These are phyloP conservation scores for Euphorbia tirucalli DNA, from an alignment of 345 rosid species.

Conservation along the genomic window DNA sequence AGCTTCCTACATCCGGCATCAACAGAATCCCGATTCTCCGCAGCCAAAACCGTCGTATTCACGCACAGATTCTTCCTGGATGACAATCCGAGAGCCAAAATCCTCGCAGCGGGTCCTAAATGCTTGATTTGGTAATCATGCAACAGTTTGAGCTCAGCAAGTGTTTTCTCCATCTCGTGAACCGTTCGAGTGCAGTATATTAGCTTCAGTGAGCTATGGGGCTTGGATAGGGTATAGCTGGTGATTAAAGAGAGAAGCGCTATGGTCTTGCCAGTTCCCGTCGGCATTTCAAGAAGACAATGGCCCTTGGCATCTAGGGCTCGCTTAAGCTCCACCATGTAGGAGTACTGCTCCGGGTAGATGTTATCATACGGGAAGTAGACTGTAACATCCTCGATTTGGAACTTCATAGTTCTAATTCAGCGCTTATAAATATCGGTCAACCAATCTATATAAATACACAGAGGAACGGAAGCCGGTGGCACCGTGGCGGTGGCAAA, in stretches of 20 bases:
- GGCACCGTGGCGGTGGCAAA: too few relatives aligned
- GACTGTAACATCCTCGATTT: slow-evolving; percentile 76
- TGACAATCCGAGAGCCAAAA: slow-evolving; percentile 76
- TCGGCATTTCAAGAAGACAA: slow-evolving; percentile 99
- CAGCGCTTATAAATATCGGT: too few relatives aligned
- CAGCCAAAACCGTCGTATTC: slow-evolving; percentile 64
- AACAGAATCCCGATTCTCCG: slow-evolving; percentile 92
- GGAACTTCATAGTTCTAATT: slow-evolving; percentile 62
- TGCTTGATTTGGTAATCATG: slow-evolving; percentile 69
- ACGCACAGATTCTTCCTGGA: slow-evolving; percentile 93
- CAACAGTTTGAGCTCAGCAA: slow-evolving; percentile 73
- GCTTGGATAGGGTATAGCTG: slow-evolving; percentile 72
- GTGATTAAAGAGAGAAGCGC: slow-evolving; percentile 92
- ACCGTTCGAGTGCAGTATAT: slow-evolving; percentile 96
- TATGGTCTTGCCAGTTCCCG: slow-evolving; percentile 96
- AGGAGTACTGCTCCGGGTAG: slow-evolving; percentile 88
- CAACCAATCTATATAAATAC: too few relatives aligned
- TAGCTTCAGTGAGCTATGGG: slow-evolving; percentile 68
- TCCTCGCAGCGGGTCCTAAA: slow-evolving; percentile 67
- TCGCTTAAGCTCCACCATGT: slow-evolving; percentile 94
- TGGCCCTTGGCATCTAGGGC: slow-evolving; percentile 95
- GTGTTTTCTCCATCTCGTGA: slow-evolving; percentile 98
- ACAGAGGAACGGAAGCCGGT: too few relatives aligned
- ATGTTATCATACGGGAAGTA: slow-evolving; percentile 94
- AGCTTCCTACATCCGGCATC: slow-evolving; percentile 91